Base-by-base conservation (phyloP, 2,329 filamentous ascomycete species). In the Ceratocystis huliohia region DNA sequence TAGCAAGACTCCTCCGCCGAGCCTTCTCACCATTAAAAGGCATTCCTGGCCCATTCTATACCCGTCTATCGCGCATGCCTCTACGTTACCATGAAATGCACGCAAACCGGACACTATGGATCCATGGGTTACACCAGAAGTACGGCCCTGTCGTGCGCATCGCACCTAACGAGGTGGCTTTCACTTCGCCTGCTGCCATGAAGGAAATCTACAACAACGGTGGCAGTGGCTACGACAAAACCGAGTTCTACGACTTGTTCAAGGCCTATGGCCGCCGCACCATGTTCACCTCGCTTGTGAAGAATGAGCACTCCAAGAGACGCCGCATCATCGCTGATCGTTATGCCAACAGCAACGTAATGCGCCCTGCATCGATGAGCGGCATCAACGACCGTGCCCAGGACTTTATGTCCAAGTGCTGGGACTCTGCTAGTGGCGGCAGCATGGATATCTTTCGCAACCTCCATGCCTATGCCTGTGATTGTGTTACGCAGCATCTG, bases 401-500 rank as follows among this genome's bases (percentile, higher is more conserved):
- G 45, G 78, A 77, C 33, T 87, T 88, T 69, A 73, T 84, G 5
- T 75, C 78, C 20, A 78, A 79, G 59, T 87, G 84, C 68, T 72
- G 74, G 33, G 75, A 75, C 37, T 77, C 79, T 1, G 72, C 74
- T 0, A 28, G 48, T 53, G 75, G 76, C 17, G 73, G 72, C 3
- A 81, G 77, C 62, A 73, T 85, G 3, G 85, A 88, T 74, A 74
- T 87, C 10, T 88, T 86, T 75, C 85, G 87, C 73, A 71, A 72
- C 56, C 76, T 88, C 1, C 86, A 89, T 69, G 81, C 85, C 30
- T 89, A 86, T 72, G 86, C 86, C 0, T 83, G 88, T 65, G 86
- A 89, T 71, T 87, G 86, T 70, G 81, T 84, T 33, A 86, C 85
- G 0, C 83, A 87, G 70, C 85, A 88, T 69, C 78, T 89, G n/a